Base-by-base conservation (phyloP, 1,284 basidiomycete genomes). In the Moesziomyces antarcticus region DNA sequence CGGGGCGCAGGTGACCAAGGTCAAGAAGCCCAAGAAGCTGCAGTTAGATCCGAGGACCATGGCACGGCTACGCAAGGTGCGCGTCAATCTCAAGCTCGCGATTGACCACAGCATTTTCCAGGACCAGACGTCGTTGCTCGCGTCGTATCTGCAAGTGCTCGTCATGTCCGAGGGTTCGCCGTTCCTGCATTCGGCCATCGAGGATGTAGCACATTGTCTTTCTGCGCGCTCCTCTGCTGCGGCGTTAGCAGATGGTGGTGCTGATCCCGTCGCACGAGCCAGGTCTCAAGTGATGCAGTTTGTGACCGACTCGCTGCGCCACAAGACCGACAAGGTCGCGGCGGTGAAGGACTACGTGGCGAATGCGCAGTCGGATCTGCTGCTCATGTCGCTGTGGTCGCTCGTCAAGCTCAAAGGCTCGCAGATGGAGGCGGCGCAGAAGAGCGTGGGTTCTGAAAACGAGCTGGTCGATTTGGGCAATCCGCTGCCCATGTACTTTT, bases 11-110 rank as follows among this genome's bases (percentile, higher is more conserved):
- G 56, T 52, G 13, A 20, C 20, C 10, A 73, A 73, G 33, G 56
- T 56, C 21, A 65, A 64, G 27, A 69, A 71, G 50, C 55, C 64
- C 16, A 76, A 63, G 25, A 63, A 64, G 56, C 52, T 62, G 25
- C 67, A 77, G 30, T 47, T 78, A 14, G 79, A 81, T 48, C 73
- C 78, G 22, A 50, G 62, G 3, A 81, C 78, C 16, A 54, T 70
- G 58, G 30, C 56, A 14, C 53, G 76, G 5, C 62, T 83, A 27
- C 66, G 81, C 33, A 82, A 82, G 66, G 63, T 83, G 13, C 54
- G 79, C 5, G 57, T 75, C 20, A 82, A 81, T 21, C 70, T 83
- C 48, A 83, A 83, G 48, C 61, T 83, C 6, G 82, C 76, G 3
- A 79, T 82, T 24, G 80, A 82, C 45, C 68, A 76, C 49, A 82